These are phyloP conservation scores for Fusarium miscanthi DNA, from an alignment of 2,329 filamentous ascomycete species.

Conservation along the genomic window DNA sequence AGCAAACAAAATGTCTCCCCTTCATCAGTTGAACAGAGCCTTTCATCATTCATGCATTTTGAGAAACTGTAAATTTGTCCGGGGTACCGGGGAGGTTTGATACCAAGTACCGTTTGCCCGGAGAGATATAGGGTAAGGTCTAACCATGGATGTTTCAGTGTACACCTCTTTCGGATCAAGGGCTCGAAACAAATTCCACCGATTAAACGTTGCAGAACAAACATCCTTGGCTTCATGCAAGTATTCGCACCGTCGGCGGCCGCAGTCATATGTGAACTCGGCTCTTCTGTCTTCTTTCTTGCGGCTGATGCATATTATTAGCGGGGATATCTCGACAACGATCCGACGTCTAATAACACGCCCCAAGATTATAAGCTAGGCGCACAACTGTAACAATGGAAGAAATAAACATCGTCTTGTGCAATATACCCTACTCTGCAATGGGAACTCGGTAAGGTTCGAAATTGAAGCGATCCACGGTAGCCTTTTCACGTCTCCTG, in stretches of 20 bases:
- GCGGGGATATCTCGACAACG: constrained; percentile 3
- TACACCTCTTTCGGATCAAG: constrained; percentile 17
- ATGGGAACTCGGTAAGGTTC: neutral
- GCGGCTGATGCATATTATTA: constrained; percentile 3
- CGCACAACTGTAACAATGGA: constrained; percentile 3
- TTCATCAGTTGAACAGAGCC: neutral
- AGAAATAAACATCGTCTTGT: neutral
- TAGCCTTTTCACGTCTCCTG: neutral
- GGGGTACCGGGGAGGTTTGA: constrained; percentile 13
- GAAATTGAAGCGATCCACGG: neutral
- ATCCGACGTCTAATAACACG: constrained; percentile 25
- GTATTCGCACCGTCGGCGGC: constrained; percentile 14
- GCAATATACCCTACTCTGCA: neutral
- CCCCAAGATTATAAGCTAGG: constrained; percentile 18
- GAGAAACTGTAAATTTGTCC: neutral
- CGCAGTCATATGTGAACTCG: constrained; percentile 11
- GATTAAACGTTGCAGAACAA: constrained; percentile 14
- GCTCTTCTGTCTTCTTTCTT: constrained; percentile 3
- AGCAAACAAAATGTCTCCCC: neutral
- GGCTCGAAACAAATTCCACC: constrained; percentile 16
- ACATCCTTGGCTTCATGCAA: constrained; percentile 19
- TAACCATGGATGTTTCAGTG: neutral
- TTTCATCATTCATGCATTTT: neutral
- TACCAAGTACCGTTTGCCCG: neutral
- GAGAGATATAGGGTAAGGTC: constrained; percentile 34